Percentiles rank a stretch among this genome's conserved stretches.
These are phyloP conservation scores for Podaxis sp. DNA, from an alignment of 768 basidiomycete species.

Conservation along the genomic window DNA sequence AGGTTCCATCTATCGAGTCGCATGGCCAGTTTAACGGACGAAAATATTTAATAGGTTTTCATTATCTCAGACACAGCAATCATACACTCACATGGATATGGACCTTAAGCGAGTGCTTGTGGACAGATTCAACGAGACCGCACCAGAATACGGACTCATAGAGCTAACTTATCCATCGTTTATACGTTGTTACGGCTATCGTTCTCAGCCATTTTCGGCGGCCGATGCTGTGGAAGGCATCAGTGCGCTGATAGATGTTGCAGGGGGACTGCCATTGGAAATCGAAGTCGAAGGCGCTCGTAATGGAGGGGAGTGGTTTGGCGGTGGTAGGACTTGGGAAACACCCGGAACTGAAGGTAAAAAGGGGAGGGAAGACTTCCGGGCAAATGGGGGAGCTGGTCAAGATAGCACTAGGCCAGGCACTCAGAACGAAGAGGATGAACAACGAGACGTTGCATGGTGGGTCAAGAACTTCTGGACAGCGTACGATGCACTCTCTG, in stretches of 20 bases:
- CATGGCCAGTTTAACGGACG: background rate
- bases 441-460: conserved; percentile 50
- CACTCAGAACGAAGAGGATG: conserved; percentile 24
- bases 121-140: conserved; percentile 80
- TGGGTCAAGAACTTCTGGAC: conserved; percentile 95
- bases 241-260: conserved; percentile 83
- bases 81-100: conserved; percentile 94
- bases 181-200: conserved; percentile 87
- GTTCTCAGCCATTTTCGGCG: conserved; percentile 82
- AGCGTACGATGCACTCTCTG: conserved; percentile 85
- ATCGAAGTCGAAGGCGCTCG: conserved; percentile 84
- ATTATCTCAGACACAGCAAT: conserved; percentile 88
- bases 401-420: conserved; percentile 9
- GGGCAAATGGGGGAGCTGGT: background rate
- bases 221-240: conserved; percentile 92
- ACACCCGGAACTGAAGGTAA: conserved; percentile 32
- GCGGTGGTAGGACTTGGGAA: conserved; percentile 77
- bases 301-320: conserved; percentile 97
- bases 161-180: conserved; percentile 95
- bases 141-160: conserved; percentile 91
- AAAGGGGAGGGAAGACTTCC: conserved; percentile 30
- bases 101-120: conserved; percentile 81
- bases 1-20: conserved; percentile 18
- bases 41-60: conserved; percentile 62
- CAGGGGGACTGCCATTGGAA: conserved; percentile 85